These are phyloP conservation scores for Cladosporium sp. DNA, from an alignment of 2,329 filamentous ascomycete species.

Conservation along the genomic window DNA sequence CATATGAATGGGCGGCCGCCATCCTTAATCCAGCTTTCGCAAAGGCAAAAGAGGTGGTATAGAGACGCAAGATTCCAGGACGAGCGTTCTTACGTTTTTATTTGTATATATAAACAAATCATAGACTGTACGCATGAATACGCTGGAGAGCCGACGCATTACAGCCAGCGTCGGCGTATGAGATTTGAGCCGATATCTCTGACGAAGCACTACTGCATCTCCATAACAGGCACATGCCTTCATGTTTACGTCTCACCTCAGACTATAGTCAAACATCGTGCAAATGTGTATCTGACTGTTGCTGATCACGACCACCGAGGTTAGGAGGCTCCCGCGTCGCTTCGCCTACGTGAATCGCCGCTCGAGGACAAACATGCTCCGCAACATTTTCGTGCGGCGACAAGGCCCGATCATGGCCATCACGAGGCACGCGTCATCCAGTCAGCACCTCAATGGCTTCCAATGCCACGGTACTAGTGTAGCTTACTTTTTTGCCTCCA, in stretches of 20 bases:
- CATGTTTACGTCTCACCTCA: too few species aligned
- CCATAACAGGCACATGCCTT: too few species aligned
- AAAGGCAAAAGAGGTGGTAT: conserved; percentile 1
- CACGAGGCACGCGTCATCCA: conserved; percentile 4
- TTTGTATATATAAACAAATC: neutral
- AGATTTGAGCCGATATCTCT: neutral
- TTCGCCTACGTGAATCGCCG: neutral
- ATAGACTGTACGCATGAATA: neutral
- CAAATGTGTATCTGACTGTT: neutral
- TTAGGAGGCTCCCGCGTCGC: neutral
- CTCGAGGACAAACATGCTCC: neutral
- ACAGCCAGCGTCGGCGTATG: neutral
- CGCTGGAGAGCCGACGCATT: neutral
- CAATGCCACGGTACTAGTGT: neutral
- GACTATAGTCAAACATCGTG: neutral
- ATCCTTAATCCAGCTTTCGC: conserved; percentile 40
- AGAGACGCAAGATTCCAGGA: neutral
- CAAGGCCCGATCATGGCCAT: neutral
- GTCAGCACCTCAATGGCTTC: conserved; percentile 1
- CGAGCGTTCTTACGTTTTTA: neutral
- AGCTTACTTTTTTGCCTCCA: neutral
- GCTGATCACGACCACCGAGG: neutral
- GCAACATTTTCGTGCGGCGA: conserved; percentile 6
- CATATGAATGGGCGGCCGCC: conserved; percentile 55
- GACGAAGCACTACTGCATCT: neutral